Base-by-base conservation (phyloP, 163 green algal species). In the Chlamydomonas reinhardtii region DNA sequence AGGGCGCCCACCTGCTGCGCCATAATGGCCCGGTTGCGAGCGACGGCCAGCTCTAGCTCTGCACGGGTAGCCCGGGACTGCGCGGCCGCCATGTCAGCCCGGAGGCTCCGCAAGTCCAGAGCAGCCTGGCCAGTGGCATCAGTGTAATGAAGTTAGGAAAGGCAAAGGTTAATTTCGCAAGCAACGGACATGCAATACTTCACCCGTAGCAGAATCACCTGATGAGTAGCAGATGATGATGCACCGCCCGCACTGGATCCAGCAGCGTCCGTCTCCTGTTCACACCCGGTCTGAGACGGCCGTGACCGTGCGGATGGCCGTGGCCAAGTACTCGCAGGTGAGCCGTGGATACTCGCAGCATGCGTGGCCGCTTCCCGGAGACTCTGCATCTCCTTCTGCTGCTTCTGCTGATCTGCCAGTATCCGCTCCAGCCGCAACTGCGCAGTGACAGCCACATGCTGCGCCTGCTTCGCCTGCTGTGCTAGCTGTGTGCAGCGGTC, bases 381-480 rank as follows among this genome's bases (percentile, higher is more conserved):
- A 34, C 69, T 3, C 69, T 74, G 34, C 68, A 29, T 31, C 31
- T 73, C 68, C 68, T 31, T 4, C 76, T 73, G 17, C 43, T 31
- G 59, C 59, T 27, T 25, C 64, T 71, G 64, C 29, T 35, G 64
- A 11, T 73, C 31, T 11, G 32, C 52, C 16, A 85, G 15, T 11
- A 85, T 34, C 15, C 68, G 79, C 79, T 85, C 79, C 68, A 85
- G 68, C 5, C 79, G 79, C 48, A 85, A 54, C 79, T 85, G 79
- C 66, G 68, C 54, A 4, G 79, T 77, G 9, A 70, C 79, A 16
- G 79, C 79, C 14, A 85, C 79, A 32, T 48, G 68, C 79, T 85
- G 68, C 24, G 79, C 79, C 54, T 85, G 79, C 68, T 72, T 34
- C 20, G 79, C 79, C 8, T 56, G 68, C 68, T 64, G 24, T 25